Conservation (phyloP, 1,284 basidiomycete genomes). For the Bjerkandera adusta region DNA sequence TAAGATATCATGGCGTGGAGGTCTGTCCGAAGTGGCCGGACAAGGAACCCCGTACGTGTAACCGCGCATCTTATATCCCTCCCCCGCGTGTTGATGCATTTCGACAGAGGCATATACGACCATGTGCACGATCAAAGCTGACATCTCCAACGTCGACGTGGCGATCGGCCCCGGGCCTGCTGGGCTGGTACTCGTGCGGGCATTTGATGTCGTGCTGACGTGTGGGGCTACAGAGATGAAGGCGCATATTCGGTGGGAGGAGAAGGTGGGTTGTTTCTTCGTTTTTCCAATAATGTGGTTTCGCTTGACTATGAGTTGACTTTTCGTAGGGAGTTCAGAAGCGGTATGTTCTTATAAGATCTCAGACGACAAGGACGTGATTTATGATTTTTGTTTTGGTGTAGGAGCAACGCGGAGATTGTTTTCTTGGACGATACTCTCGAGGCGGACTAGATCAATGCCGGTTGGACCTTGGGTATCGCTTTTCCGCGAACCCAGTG, state of each 20-base stretch:
- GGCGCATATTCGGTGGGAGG: slow-evolving; percentile 46
- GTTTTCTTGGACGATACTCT: slow-evolving; percentile 15
- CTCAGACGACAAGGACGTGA: background rate
- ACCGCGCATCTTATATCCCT: too few relatives aligned
- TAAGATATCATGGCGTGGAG: slow-evolving; percentile 40
- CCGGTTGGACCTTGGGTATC: too few relatives aligned
- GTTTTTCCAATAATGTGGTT: background rate
- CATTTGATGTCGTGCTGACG: slow-evolving; percentile 46
- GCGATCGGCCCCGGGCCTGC: slow-evolving; percentile 12
- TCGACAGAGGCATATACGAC: slow-evolving; percentile 38
- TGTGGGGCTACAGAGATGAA: slow-evolving; percentile 48
- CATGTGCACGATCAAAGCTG: slow-evolving; percentile 42
- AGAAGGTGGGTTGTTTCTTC: slow-evolving; percentile 28
- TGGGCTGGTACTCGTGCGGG: slow-evolving; percentile 34
- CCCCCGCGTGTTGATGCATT: too few relatives aligned
- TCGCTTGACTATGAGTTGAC: background rate
- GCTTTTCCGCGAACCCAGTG: too few relatives aligned
- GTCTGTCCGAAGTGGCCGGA: slow-evolving; percentile 43
- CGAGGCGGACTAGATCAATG: too few relatives aligned
- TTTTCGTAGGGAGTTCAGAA: slow-evolving; percentile 18
- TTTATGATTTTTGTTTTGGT: background rate
- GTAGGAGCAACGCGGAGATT: slow-evolving; percentile 16
- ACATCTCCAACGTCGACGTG: slow-evolving; percentile 34
- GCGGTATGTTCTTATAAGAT: slow-evolving; percentile 10
- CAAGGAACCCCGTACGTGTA: slow-evolving; percentile 35